Base-by-base conservation (phyloP, 2,329 filamentous ascomycete genomes). In the Clarireedia paspali region DNA sequence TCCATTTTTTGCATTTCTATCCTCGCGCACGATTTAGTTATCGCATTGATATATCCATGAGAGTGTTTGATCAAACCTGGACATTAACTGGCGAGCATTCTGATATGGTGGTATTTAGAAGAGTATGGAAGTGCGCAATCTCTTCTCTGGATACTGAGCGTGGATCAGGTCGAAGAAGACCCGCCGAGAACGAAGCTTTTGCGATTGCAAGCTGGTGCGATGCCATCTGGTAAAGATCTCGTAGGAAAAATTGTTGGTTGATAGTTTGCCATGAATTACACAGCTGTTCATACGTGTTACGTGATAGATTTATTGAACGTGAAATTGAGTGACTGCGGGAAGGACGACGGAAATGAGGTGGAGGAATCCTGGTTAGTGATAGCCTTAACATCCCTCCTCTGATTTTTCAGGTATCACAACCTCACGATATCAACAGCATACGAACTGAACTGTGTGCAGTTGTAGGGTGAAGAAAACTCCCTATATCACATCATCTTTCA, bases 1-100 rank as follows among this genome's bases (percentile, higher is more conserved):
- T 85, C 89, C 89, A 95, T 73, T 81, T 78, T 80, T 91, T 95
- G 80, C 88, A 91, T 77, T 83, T 88, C 91, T 95, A 82, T 74
- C 62, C 64, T 69, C 67, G 61, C 57, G 64, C 63, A 70, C 63
- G 61, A 64, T 71, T 71, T 70, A 70, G 69, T 66, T 65, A 70
- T 70, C 67, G 62, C 59, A 58, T 65, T 56, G 63, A 63, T 51
- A 63, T 51, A 63, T 57, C 59, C 57, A 61, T 60, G 59, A 68
- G 66, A 67, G 61, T 68, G 63, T 67, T 65, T 68, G 62, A 65
- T 65, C 68, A 90, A 89, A 94, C 89, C 89, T 94, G 89, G 78
- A 94, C 86, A 77, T 92, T 91, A 77, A 77, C 74, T 68, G 84
- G 80, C 67, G 88, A 88, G 81, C 89, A 92, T 75, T 83, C 80